Conservation (phyloP, 163 green algal species). For the Botryococcus braunii region DNA sequence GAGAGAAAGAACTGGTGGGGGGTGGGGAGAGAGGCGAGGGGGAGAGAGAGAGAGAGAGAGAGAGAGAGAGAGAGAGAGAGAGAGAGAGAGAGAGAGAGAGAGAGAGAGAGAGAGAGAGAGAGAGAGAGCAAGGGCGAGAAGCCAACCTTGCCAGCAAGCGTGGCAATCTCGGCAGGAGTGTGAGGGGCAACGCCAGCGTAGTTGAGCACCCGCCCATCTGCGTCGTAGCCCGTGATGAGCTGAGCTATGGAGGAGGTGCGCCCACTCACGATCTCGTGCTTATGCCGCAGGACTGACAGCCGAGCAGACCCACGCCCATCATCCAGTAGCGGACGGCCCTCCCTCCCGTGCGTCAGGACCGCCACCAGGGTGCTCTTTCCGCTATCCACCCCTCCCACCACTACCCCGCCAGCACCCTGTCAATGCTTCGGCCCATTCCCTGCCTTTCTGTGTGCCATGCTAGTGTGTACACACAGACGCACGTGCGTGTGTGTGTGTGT, state of each 20-base stretch:
- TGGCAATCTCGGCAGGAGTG: slow-evolving; percentile 41
- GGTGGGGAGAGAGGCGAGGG: too few species aligned
- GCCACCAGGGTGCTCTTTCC: slow-evolving; percentile 76
- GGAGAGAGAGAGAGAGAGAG: too few species aligned
- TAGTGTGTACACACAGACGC: too few species aligned
- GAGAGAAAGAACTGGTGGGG: too few species aligned
- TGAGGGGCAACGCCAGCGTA: slow-evolving; percentile 50
- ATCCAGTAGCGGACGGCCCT: slow-evolving; percentile 63
- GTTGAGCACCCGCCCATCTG: slow-evolving; percentile 54
- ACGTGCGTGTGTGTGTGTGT: too few species aligned
- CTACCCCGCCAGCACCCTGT: slow-evolving; percentile 20
- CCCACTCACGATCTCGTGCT: slow-evolving; percentile 80
- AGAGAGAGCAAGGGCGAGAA: too few species aligned
- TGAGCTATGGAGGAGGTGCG: slow-evolving; percentile 63
- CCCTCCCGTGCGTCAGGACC: slow-evolving; percentile 60
- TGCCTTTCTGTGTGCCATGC: too few species aligned
- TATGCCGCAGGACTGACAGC: slow-evolving; percentile 73
- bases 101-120: too few species aligned
- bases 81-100: too few species aligned
- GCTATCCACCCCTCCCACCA: slow-evolving; percentile 50
- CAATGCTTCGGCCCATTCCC: too few species aligned
- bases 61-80: too few species aligned
- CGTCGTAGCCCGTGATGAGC: slow-evolving; percentile 22
- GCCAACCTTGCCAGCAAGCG: slow-evolving; percentile 20
- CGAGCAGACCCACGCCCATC: slow-evolving; percentile 63